These are phyloP conservation scores for Flaveria ramosissima DNA, from an alignment of 129 eudicot genomes.

Conservation along the genomic window DNA sequence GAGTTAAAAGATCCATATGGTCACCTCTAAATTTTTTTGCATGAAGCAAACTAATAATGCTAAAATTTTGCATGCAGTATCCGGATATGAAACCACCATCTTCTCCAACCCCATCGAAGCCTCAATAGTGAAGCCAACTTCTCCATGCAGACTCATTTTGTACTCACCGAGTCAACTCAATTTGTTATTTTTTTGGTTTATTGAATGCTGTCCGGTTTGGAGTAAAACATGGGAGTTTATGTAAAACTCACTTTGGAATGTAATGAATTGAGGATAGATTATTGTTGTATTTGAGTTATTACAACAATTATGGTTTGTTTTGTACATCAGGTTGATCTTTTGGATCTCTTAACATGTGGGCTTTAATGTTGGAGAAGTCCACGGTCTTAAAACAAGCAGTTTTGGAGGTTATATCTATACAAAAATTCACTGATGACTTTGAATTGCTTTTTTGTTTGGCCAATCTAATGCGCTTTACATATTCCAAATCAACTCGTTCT, in stretches of 20 bases:
- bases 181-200: background rate
- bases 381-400: background rate
- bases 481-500: no score
- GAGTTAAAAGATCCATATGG: background rate
- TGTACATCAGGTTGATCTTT: background rate
- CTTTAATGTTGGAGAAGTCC: background rate
- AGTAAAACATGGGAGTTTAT: slow-evolving; percentile 14
- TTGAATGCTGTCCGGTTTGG: slow-evolving; percentile 19
- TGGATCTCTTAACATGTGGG: background rate
- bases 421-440: background rate
- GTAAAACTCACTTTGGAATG: slow-evolving; percentile 5
- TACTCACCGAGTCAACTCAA: slow-evolving; percentile 29
- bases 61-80: slow-evolving; percentile 53
- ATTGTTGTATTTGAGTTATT: slow-evolving; percentile 7
- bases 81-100: slow-evolving; percentile 82
- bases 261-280: slow-evolving; percentile 11
- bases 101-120: slow-evolving; percentile 89
- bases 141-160: slow-evolving; percentile 35
- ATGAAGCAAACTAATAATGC: slow-evolving; percentile 21
- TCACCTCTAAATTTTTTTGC: background rate
- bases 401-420: background rate
- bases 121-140: slow-evolving; percentile 34
- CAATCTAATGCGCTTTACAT: no score
- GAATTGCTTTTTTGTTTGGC: no score
- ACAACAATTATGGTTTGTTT: slow-evolving; percentile 7